phyloP scores from a whole-genome alignment of 2,329 filamentous ascomycete species.

The Tolypocladium guangdongense region DNA sequence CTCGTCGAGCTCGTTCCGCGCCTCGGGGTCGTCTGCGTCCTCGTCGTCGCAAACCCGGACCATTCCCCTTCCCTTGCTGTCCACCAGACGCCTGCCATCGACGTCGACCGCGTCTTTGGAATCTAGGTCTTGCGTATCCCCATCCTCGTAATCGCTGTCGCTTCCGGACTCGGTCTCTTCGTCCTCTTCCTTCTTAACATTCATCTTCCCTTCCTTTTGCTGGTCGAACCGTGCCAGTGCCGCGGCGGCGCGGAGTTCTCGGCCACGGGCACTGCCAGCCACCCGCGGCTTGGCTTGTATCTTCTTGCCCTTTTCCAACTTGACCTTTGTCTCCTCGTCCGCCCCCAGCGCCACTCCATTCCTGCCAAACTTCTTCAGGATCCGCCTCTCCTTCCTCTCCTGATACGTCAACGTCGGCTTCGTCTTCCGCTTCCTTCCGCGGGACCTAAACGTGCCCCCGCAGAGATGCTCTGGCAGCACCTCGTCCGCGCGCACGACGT shows the following conservation, averaged over 20 bases:
- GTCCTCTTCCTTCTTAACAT: constrained; percentile 12
- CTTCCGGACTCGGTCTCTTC: constrained; percentile 29
- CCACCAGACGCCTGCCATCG: constrained; percentile 53
- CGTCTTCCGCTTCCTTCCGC: constrained; percentile 43
- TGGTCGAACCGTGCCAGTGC: constrained; percentile 63
- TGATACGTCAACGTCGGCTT: constrained; percentile 51
- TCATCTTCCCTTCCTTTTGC: constrained; percentile 34
- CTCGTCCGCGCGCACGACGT: constrained; percentile 42
- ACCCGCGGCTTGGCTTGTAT: constrained; percentile 58
- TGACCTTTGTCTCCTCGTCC: constrained; percentile 53
- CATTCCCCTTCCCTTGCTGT: constrained; percentile 55
- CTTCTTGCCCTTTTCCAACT: constrained; percentile 56
- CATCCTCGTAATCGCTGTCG: constrained; percentile 39
- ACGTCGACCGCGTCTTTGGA: constrained; percentile 49
- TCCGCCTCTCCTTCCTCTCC: constrained; percentile 61
- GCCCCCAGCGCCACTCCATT: constrained; percentile 59
- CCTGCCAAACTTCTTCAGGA: constrained; percentile 65
- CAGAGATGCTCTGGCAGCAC: constrained; percentile 62
- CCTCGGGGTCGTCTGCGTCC: constrained; percentile 33
- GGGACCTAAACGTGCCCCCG: constrained; percentile 64
- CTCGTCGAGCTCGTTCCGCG: constrained; percentile 48
- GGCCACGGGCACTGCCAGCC: constrained; percentile 60
- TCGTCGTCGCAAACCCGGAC: constrained; percentile 69
- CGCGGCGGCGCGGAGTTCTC: constrained; percentile 66
- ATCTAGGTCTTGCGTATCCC: constrained; percentile 22